Base-by-base conservation (phyloP, 495 filamentous ascomycete genomes). In the Aspergillus mulundensis region DNA sequence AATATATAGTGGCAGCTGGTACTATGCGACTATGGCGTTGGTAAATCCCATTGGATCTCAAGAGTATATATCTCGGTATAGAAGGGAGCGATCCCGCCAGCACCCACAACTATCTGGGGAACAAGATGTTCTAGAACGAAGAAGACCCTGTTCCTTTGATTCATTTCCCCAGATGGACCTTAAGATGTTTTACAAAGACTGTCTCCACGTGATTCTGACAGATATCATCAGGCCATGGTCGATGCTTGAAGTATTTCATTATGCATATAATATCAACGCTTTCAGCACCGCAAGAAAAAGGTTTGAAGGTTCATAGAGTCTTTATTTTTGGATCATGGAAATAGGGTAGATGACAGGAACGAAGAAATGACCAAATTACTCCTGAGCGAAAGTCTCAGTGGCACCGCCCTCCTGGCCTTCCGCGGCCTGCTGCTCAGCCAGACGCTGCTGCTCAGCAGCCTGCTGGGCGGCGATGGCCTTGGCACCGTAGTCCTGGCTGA, bases 401-500 rank as follows among this genome's bases (percentile, higher is more conserved):
- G 65, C 67, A 74, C 73, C 67, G 73, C 74, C 73, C 61, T 79
- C 74, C 64, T 70, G 66, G 32, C 65, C 69, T 60, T 73, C 72
- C 12, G 72, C 71, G 51, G 81, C 77, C 70, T 81, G 76, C 75
- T 87, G 81, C 67, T 87, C 84, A 46, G 80, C 74, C 54, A 77
- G 69, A 66, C 84, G 77, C 73, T 84, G 81, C 78, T 84, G 79
- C 78, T 95, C 90, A 51, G 89, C 87, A 51, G 83, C 80, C 69
- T 89, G 88, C 79, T 94, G 88, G 54, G 89, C 88, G 66, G 89
- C 88, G 39, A 91, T 75, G 56, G 90, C 91, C 86, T 97, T 97
- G 58, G 93, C 91, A 73, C 95, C 95, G 78, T 98, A 97, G 80
- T 98, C 94, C 79, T 96, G 90, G 78, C 84, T 89, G 77, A 89